These are phyloP conservation scores for Amphirosellinia nigrospora DNA, from an alignment of 495 filamentous ascomycete genomes.

Conservation along the genomic window DNA sequence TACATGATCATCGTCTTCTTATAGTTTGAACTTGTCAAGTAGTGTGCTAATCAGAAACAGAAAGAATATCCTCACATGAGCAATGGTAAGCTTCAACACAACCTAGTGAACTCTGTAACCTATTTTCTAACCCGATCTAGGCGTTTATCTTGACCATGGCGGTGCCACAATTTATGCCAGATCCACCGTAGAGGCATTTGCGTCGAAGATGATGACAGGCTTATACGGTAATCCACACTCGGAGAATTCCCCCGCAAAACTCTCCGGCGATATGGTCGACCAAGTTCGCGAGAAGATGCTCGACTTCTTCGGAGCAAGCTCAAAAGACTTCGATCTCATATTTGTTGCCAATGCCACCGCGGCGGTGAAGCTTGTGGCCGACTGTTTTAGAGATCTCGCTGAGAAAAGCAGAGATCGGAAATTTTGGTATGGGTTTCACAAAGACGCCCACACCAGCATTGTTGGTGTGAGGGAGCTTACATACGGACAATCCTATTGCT, in stretches of 20 bases:
- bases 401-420: constrained; percentile 46
- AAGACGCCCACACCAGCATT: constrained; percentile 75
- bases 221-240: constrained; percentile 83
- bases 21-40: not conserved
- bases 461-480: constrained; percentile 73
- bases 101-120: not conserved
- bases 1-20: not conserved
- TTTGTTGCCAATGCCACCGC: constrained; percentile 75
- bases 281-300: constrained; percentile 63
- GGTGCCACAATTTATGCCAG: constrained; percentile 75
- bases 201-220: constrained; percentile 59
- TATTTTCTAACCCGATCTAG: constrained; percentile 31
- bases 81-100: constrained; percentile 40
- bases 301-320: constrained; percentile 66
- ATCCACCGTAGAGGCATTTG: constrained; percentile 65
- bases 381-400: constrained; percentile 65
- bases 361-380: constrained; percentile 72
- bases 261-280: constrained; percentile 67
- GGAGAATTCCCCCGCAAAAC: constrained; percentile 65
- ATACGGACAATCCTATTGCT: constrained; percentile 61
- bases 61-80: constrained; percentile 58
- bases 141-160: constrained; percentile 75
- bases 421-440: constrained; percentile 79
- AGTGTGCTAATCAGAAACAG: constrained; percentile 25
- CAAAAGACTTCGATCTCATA: constrained; percentile 69